phyloP scores from a whole-genome alignment of 2,329 filamentous ascomycete species.

The Juglanconis sp. region DNA sequence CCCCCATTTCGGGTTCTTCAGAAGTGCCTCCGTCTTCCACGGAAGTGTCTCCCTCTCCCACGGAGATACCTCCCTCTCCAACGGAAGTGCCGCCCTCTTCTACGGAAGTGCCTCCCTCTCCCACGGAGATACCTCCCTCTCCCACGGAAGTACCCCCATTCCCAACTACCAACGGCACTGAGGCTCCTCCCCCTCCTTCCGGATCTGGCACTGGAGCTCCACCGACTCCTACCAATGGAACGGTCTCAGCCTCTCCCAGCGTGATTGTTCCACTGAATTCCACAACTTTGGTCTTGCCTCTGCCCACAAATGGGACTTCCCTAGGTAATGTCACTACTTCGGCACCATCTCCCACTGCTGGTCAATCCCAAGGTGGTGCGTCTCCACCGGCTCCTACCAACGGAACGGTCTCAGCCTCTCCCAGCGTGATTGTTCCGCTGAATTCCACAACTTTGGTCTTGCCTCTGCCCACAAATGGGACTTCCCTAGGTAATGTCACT shows the following conservation, averaged over 20 bases:
- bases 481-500: slow-evolving; percentile 7
- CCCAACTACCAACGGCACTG: slow-evolving; percentile 6
- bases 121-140: background rate
- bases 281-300: slow-evolving; percentile 10
- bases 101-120: background rate
- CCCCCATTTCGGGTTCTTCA: slow-evolving; percentile 2
- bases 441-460: slow-evolving; percentile 12
- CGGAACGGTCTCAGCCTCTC: background rate
- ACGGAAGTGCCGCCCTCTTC: background rate
- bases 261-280: slow-evolving; percentile 9
- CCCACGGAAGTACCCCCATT: background rate
- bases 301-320: slow-evolving; percentile 11
- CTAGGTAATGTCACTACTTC: slow-evolving; percentile 5
- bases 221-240: background rate
- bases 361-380: slow-evolving; percentile 3
- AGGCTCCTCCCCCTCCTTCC: slow-evolving; percentile 3
- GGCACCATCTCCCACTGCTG: background rate
- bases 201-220: slow-evolving; percentile 4
- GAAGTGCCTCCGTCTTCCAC: background rate
- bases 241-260: background rate
- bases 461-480: slow-evolving; percentile 12
- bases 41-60: background rate
- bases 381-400: background rate
- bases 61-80: background rate
- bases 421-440: slow-evolving; percentile 7